Base-by-base conservation (phyloP, 345 rosid genomes). In the Eucalyptus sp. region DNA sequence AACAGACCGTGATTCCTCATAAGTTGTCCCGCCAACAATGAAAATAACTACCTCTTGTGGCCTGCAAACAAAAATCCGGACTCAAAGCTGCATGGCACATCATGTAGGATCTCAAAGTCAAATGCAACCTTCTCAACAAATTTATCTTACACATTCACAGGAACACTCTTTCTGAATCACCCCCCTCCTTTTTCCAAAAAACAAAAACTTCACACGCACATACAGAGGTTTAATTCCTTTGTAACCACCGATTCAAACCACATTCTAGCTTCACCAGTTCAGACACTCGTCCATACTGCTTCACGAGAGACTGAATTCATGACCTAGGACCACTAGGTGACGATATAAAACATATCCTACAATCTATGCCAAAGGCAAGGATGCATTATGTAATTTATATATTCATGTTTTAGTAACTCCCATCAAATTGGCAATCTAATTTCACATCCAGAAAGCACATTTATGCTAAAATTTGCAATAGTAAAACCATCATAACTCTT, bases 1-100 rank as follows among this genome's bases (percentile, higher is more conserved):
- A 90, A 97, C 96, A 80, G 94, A 91, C 20, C 97, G 98, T 10
- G 99, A 93, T 91, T 98, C 99, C 93, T 97, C 99, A 88, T 97
- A 97, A 24, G 99, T 98, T 87, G 99, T 97, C 86, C 99, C 99
- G 37, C 99, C 99, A 54, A 98, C 97, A 93, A 98, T 89, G 90
- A 98, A 98, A 54, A 98, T 94, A 86, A 97, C 89, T 91, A 97
- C 99, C 87, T 98, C 99, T 90, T 95, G 99, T 44, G 97, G 97
- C 94, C 99, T 98, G 96, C 86, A 83, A 44, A 58, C 58, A 31
- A 89, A 89, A 88, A 89, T 56, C 41, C 9, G 27, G n/a, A 88
- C 83, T 50, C 50, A 86, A 51, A 51, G 41, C 1, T 46, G 41
- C 49, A 44, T 17, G 71, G 37, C 83, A 87, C 4, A 86, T 86